Base-by-base conservation (phyloP, 495 filamentous ascomycete genomes). In the Neurospora tetraspora region DNA sequence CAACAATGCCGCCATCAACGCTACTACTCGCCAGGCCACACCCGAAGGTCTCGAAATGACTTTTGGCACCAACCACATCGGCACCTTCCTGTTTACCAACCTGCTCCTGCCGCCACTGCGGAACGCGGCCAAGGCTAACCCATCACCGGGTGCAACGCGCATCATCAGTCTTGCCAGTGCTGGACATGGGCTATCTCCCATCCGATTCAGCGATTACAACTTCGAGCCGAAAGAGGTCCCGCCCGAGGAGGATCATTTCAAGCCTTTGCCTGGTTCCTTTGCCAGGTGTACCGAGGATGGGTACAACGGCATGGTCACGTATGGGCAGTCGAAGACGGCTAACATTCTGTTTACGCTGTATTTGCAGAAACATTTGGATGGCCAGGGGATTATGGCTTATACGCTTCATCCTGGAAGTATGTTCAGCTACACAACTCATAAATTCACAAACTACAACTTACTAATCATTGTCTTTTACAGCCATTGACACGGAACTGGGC, bases 271-370 rank as follows among this genome's bases (percentile, higher is more conserved):
- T 11, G 75, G 77, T 12, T 75, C 80, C 0, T 83, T 86, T 59
- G 76, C 69, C 1, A 81, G 74, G 65, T 75, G 73, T 38, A 77
- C 78, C 9, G 73, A 84, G 65, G 81, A 86, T 23, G 87, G 87
- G 3, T 91, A 89, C 76, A 83, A 87, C 69, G 80, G 83, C 31
- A 86, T 83, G 71, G 74, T 85, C 47, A 85, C 86, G 10, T 90
- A 90, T 59, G 86, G 82, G 14, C 83, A 88, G 71, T 87, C 86
- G 70, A 91, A 90, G 79, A 85, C 88, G 39, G 89, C 88, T 36
- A 91, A 89, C 72, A 82, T 90, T n/a, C 72, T 90, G 47, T 88
- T 89, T 69, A 86, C 87, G 9, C 45, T 84, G 11, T 83, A 83
- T 3, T 76, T 89, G 38, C 83, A 86, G 38, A 71, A 80, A 16